phyloP scores from a whole-genome alignment of 2,329 filamentous ascomycete genomes.

The Talaromyces funiculosus region DNA sequence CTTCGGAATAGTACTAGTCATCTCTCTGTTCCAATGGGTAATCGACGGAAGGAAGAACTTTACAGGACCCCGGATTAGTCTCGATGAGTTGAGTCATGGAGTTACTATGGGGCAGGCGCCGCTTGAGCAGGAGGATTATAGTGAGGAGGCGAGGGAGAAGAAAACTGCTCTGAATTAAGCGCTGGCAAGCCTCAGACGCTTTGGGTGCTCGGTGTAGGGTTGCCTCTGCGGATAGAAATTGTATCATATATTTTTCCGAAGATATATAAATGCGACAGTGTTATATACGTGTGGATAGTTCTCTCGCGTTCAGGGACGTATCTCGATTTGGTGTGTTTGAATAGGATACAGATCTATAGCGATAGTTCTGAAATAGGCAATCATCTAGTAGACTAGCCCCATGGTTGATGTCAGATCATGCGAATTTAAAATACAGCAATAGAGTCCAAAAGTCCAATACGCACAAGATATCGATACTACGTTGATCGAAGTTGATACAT shows the following conservation, averaged over 20 bases:
- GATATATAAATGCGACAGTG: not conserved
- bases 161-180: not conserved
- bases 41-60: slow-evolving; percentile 59
- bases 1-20: slow-evolving; percentile 53
- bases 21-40: slow-evolving; percentile 55
- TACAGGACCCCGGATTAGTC: slow-evolving; percentile 47
- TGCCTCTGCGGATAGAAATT: not conserved
- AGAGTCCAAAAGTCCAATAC: not conserved
- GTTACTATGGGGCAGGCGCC: slow-evolving; percentile 8
- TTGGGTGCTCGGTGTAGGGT: not conserved
- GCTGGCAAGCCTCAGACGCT: not conserved
- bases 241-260: not conserved
- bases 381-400: not conserved
- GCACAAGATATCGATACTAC: not conserved
- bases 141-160: slow-evolving; percentile 3
- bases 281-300: not conserved
- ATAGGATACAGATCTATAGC: not conserved
- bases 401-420: not conserved
- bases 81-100: slow-evolving; percentile 19
- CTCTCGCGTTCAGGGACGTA: not conserved
- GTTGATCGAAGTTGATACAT: not conserved
- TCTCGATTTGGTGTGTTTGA: not conserved
- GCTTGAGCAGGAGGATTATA: slow-evolving; percentile 6
- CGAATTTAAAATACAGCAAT: not conserved
- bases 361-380: not conserved